Percentiles rank a stretch among this genome's conserved stretches.
phyloP scores from a whole-genome alignment of 495 filamentous ascomycete genomes.

The Trichoderma parareesei region DNA sequence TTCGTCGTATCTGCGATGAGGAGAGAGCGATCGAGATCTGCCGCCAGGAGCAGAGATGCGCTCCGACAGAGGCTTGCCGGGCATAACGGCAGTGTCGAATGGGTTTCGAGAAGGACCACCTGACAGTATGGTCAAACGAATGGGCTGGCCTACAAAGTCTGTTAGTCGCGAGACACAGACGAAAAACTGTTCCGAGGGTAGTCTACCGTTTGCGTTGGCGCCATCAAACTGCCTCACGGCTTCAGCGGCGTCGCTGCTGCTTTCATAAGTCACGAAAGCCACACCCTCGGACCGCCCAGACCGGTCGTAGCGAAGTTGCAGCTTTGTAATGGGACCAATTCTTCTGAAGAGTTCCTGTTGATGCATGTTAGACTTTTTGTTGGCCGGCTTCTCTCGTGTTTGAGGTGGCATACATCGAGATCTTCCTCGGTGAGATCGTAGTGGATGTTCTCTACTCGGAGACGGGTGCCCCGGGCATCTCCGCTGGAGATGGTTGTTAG shows the following conservation, averaged over 20 bases:
- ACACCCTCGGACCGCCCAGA: conserved; percentile 83
- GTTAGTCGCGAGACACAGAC: not conserved
- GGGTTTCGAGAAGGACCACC: conserved; percentile 44
- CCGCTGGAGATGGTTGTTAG: not conserved
- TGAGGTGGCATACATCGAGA: conserved; percentile 52
- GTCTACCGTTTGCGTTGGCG: conserved; percentile 74
- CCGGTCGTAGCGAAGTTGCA: conserved; percentile 78
- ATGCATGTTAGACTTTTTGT: conserved; percentile 13
- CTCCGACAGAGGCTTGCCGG: conserved; percentile 60
- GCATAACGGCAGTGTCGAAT: conserved; percentile 50
- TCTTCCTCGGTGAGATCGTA: conserved; percentile 87
- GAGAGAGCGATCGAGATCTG: conserved; percentile 43
- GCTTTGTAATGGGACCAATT: conserved; percentile 62
- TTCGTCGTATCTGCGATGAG: conserved; percentile 52
- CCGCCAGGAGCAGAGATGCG: conserved; percentile 53
- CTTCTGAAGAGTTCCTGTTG: conserved; percentile 67
- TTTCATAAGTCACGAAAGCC: conserved; percentile 75
- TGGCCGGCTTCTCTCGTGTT: not conserved
- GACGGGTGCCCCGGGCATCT: conserved; percentile 53
- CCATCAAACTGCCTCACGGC: conserved; percentile 80
- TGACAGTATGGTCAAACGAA: conserved; percentile 65
- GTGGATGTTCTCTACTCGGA: conserved; percentile 87
- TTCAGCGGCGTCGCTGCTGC: conserved; percentile 55
- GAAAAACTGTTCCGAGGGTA: not conserved
- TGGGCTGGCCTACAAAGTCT: conserved; percentile 58